Percentiles rank a stretch among this genome's conserved stretches.
Conservation (phyloP, 2,329 filamentous ascomycete genomes). For the Hypomyces perniciosus region DNA sequence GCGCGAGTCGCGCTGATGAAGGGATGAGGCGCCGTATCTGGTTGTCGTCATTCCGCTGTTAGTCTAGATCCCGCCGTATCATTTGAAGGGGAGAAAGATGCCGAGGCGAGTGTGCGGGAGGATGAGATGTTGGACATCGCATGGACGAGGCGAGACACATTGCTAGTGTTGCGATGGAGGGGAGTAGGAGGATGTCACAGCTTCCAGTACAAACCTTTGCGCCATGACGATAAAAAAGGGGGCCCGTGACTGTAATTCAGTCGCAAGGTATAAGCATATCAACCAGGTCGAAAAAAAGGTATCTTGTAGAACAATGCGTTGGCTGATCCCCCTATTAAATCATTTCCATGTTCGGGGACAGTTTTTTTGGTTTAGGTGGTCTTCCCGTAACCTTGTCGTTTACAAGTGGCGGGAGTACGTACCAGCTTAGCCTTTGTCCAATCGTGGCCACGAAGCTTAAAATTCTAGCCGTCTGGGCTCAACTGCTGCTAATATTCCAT, state of each 20-base stretch:
- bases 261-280: not conserved
- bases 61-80: not conserved
- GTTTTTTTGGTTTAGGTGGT: slow-evolving; percentile 15
- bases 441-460: not conserved
- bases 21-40: slow-evolving; percentile 61
- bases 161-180: not conserved
- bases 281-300: slow-evolving; percentile 1
- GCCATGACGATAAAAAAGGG: slow-evolving; percentile 21
- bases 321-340: too few relatives aligned
- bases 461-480: not conserved
- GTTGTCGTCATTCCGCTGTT: not conserved
- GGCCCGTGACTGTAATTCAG: not conserved
- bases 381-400: slow-evolving; percentile 6
- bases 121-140: not conserved
- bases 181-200: not conserved
- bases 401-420: slow-evolving; percentile 10
- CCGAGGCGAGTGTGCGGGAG: not conserved
- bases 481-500: too few relatives aligned
- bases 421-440: not conserved
- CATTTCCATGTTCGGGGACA: not conserved
- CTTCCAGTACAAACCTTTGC: slow-evolving; percentile 26
- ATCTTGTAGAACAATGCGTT: not conserved
- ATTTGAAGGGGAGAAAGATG: not conserved
- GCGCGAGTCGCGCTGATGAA: slow-evolving; percentile 68
- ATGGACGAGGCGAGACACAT: too few relatives aligned